Conservation (phyloP, 1,284 basidiomycete species). For the Mycena sp. region DNA sequence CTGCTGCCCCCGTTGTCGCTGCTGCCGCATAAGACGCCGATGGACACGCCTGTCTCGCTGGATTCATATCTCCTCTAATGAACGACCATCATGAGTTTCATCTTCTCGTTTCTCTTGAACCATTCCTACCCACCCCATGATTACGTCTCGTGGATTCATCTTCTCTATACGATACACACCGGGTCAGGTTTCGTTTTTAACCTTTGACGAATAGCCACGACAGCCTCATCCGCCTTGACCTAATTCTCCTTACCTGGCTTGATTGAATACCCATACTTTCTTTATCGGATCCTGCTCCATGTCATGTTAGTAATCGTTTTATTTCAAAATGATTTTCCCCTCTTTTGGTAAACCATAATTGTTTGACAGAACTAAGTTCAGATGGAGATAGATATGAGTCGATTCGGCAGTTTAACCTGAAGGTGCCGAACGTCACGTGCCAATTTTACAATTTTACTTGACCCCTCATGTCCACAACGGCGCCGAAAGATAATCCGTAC, state of each 20-base stretch:
- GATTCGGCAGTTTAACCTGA: too few relatives aligned
- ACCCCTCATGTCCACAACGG: slow-evolving; percentile 10
- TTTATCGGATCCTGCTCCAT: slow-evolving; percentile 23
- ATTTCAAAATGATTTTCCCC: slow-evolving; percentile 23
- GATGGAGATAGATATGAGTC: not conserved
- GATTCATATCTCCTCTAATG: slow-evolving; percentile 42
- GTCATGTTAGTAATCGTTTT: slow-evolving; percentile 31
- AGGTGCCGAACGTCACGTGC: too few relatives aligned
- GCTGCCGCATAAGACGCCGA: slow-evolving; percentile 65
- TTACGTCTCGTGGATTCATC: slow-evolving; percentile 48
- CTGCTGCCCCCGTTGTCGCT: slow-evolving; percentile 59
- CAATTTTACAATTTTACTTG: not conserved
- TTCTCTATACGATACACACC: slow-evolving; percentile 66
- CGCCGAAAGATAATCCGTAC: slow-evolving; percentile 62
- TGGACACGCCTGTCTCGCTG: slow-evolving; percentile 35
- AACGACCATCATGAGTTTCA: slow-evolving; percentile 65
- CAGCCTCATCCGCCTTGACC: slow-evolving; percentile 25
- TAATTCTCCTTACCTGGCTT: slow-evolving; percentile 26
- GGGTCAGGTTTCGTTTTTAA: slow-evolving; percentile 56
- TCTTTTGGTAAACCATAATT: slow-evolving; percentile 17
- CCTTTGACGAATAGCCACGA: slow-evolving; percentile 30
- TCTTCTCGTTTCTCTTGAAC: slow-evolving; percentile 49
- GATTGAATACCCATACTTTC: slow-evolving; percentile 28
- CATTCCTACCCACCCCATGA: slow-evolving; percentile 45
- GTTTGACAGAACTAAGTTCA: not conserved